Evolutionary conservation across 495 filamentous ascomycete species (phyloP).

Genomic region (Daldinia vernicosa): DNA sequence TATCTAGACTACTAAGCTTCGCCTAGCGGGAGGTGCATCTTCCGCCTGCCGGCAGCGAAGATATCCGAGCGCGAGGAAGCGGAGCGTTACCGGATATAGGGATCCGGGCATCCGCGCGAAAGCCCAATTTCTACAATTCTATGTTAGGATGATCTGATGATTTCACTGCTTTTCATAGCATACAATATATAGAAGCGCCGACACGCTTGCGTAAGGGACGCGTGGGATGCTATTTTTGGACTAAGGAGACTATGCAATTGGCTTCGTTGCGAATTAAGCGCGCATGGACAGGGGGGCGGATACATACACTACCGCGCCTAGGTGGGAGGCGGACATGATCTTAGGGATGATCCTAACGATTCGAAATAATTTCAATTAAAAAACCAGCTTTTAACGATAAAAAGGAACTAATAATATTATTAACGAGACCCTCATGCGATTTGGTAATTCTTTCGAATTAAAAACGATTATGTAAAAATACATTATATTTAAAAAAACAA

Average conservation of each 20-base stretch:
- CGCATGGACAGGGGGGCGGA: background rate
- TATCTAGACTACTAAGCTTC: background rate
- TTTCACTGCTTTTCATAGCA: background rate
- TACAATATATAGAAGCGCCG: background rate
- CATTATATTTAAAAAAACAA: no score
- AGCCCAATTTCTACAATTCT: background rate
- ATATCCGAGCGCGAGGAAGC: constrained; percentile 1
- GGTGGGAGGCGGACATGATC: no score
- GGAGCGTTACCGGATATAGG: background rate
- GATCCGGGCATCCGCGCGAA: background rate
- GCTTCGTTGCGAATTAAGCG: background rate
- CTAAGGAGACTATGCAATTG: background rate
- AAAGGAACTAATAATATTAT: no score
- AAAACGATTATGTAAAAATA: no score
- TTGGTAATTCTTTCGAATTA: no score
- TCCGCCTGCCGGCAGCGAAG: background rate
- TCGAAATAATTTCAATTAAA: no score
- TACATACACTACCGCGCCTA: no score
- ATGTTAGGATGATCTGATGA: background rate
- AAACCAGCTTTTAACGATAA: no score
- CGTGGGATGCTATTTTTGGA: background rate
- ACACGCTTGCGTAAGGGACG: background rate
- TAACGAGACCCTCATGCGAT: no score
- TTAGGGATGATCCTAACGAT: no score
- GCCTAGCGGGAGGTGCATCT: background rate